These are phyloP conservation scores for Penicillium atrosanguineum DNA, from an alignment of 495 filamentous ascomycete genomes.

Conservation along the genomic window DNA sequence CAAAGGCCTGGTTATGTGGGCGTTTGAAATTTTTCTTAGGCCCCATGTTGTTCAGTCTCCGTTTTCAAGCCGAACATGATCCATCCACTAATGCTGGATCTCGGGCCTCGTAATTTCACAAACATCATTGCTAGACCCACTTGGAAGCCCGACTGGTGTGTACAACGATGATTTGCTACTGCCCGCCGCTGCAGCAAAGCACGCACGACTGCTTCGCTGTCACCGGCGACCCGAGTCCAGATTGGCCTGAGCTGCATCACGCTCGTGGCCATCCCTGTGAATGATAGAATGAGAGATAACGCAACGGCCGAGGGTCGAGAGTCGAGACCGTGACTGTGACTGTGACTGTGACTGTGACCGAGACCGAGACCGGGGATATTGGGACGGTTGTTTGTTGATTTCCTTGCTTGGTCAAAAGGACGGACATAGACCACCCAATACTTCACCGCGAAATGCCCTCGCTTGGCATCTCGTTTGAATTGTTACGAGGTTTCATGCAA, in stretches of 20 bases:
- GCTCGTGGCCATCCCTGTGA: slow-evolving; percentile 5
- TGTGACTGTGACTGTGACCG: too few relatives aligned
- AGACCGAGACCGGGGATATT: not conserved
- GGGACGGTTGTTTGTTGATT: too few relatives aligned
- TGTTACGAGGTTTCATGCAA: slow-evolving; percentile 18
- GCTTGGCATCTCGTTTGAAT: not conserved
- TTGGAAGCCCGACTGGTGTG: slow-evolving; percentile 31
- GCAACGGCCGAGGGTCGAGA: too few relatives aligned
- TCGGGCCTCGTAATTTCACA: slow-evolving; percentile 20
- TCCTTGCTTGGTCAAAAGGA: too few relatives aligned
- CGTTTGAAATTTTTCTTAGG: slow-evolving; percentile 10
- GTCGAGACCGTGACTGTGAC: too few relatives aligned
- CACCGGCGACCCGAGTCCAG: slow-evolving; percentile 18
- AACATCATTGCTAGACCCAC: slow-evolving; percentile 24
- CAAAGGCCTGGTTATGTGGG: slow-evolving; percentile 12
- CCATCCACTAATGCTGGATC: slow-evolving; percentile 10
- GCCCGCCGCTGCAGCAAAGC: slow-evolving; percentile 19
- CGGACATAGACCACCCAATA: too few relatives aligned
- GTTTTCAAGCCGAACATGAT: not conserved
- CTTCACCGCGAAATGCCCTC: not conserved
- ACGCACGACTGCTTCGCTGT: slow-evolving; percentile 24
- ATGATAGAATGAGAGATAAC: not conserved
- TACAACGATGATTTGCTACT: slow-evolving; percentile 41
- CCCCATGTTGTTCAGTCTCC: not conserved
- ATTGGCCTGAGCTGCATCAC: slow-evolving; percentile 15